These are phyloP conservation scores for Trametopsis cervina DNA, from an alignment of 768 basidiomycete genomes.

Conservation along the genomic window DNA sequence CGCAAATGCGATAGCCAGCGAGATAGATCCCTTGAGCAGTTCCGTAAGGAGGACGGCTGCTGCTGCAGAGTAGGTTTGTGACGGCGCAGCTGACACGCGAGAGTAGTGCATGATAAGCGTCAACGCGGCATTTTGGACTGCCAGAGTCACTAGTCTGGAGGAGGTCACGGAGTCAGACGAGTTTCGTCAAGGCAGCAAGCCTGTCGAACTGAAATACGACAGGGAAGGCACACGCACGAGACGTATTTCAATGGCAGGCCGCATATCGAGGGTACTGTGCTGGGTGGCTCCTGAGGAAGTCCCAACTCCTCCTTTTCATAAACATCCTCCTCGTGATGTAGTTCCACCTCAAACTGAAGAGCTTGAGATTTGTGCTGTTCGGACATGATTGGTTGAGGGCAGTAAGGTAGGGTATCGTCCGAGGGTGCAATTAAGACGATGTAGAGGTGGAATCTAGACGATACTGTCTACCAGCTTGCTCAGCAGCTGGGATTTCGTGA, in stretches of 20 bases:
- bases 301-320: constrained; percentile 34
- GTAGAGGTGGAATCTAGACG: constrained; percentile 1
- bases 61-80: constrained; percentile 86
- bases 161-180: constrained; percentile 26
- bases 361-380: constrained; percentile 17
- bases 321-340: constrained; percentile 13
- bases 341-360: constrained; percentile 15
- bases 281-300: constrained; percentile 27
- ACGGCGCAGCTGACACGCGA: constrained; percentile 74
- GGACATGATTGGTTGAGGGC: constrained; percentile 17
- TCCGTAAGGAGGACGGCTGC: constrained; percentile 93
- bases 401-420: constrained; percentile 16
- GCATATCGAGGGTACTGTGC: constrained; percentile 47
- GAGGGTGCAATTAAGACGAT: constrained; percentile 8
- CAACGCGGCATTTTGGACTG: constrained; percentile 90
- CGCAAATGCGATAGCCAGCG: constrained; percentile 68
- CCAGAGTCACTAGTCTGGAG: constrained; percentile 52
- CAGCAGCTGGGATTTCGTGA: constrained; percentile 17
- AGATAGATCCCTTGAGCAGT: constrained; percentile 88
- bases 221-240: constrained; percentile 18
- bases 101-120: constrained; percentile 99
- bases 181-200: constrained; percentile 26
- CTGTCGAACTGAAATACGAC: neutral
- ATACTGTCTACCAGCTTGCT: constrained; percentile 17
- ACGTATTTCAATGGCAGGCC: constrained; percentile 29